Evolutionary conservation across 106 monocot species (phyloP).

Genomic region (Phalaenopsis equestris): DNA sequence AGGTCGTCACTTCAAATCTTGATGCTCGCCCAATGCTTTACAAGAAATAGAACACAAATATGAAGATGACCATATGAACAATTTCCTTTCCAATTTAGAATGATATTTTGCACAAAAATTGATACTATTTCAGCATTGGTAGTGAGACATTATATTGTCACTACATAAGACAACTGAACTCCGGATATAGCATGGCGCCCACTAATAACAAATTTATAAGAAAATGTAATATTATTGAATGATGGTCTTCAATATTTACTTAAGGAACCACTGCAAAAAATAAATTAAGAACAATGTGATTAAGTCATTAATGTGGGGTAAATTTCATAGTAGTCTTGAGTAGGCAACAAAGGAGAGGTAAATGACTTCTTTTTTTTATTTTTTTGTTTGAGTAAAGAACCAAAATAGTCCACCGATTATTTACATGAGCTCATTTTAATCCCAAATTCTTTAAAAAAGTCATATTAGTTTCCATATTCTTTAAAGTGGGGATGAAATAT

Average conservation of each 20-base stretch:
- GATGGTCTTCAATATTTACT: background rate
- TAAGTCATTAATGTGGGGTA: background rate
- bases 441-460: too few species aligned
- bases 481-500: too few species aligned
- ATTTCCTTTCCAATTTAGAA: background rate
- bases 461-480: too few species aligned
- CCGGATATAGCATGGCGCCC: background rate
- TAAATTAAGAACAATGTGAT: background rate
- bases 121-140: background rate
- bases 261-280: background rate
- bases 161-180: background rate
- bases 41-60: background rate
- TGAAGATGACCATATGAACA: constrained; percentile 1
- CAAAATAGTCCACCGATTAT: too few species aligned
- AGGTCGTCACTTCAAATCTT: background rate
- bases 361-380: background rate
- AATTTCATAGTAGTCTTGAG: background rate
- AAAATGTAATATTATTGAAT: background rate
- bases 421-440: too few species aligned
- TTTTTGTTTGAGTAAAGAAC: too few species aligned
- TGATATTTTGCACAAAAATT: background rate
- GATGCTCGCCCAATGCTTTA: background rate
- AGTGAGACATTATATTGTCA: background rate
- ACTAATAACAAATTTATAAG: background rate
- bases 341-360: background rate